Conservation (phyloP, 495 filamentous ascomycete species). For the Aspergillus homomorphus region DNA sequence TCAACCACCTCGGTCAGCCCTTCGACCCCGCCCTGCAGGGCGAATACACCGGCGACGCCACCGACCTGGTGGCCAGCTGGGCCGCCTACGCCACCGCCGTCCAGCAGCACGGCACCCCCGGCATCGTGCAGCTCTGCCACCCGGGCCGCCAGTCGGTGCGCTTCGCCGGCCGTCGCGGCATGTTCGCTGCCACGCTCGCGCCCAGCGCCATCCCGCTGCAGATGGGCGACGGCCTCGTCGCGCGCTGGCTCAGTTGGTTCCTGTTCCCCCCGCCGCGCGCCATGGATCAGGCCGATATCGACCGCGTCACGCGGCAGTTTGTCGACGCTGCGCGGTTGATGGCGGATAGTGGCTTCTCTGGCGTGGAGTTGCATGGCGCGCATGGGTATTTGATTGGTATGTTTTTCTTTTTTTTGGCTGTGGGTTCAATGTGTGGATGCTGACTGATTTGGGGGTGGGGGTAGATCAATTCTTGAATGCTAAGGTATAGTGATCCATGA, state of each 20-base stretch:
- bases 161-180: conserved; percentile 40
- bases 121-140: conserved; percentile 57
- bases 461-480: conserved; percentile 42
- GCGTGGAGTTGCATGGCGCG: conserved; percentile 55
- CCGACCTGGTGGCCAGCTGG: conserved; percentile 37
- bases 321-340: conserved; percentile 46
- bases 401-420: conserved; percentile 14
- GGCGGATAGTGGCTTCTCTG: conserved; percentile 52
- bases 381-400: conserved; percentile 58
- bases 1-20: conserved; percentile 44
- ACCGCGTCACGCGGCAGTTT: conserved; percentile 43
- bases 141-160: conserved; percentile 55
- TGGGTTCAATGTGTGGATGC: background rate
- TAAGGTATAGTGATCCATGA: conserved; percentile 27
- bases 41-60: conserved; percentile 33
- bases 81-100: conserved; percentile 45
- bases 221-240: conserved; percentile 36
- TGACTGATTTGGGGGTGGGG: background rate
- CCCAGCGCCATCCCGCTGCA: conserved; percentile 44
- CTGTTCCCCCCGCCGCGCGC: conserved; percentile 43
- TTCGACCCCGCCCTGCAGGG: conserved; percentile 39
- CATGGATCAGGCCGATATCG: conserved; percentile 51
- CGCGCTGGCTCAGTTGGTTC: conserved; percentile 30
- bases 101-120: conserved; percentile 46
- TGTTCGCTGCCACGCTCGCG: conserved; percentile 46